Evolutionary conservation across 163 green algal genomes (phyloP).

Genomic region (Chlamydomonas reinhardtii): DNA sequence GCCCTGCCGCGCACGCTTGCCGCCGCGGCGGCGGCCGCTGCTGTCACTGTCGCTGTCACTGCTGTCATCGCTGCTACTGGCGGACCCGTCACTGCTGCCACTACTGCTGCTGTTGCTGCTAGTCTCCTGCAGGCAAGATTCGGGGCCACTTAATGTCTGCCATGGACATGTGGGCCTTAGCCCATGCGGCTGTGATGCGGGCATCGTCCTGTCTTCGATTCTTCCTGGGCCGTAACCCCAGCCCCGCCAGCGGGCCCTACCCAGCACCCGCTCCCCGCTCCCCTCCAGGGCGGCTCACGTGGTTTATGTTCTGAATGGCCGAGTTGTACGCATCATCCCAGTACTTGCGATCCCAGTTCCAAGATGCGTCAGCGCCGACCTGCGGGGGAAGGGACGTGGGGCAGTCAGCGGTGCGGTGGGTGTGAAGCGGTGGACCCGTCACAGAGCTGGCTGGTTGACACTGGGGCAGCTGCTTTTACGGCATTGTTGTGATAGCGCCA

Average conservation of each 20-base stretch:
- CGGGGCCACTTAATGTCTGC: not conserved
- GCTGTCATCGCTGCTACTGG: constrained; percentile 15
- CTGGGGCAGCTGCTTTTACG: too few species aligned
- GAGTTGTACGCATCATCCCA: constrained; percentile 85
- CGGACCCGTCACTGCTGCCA: not conserved
- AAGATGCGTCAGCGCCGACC: constrained; percentile 71
- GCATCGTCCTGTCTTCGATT: too few species aligned
- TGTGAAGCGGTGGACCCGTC: too few species aligned
- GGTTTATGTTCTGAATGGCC: constrained; percentile 56
- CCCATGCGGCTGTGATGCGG: too few species aligned
- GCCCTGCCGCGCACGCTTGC: constrained; percentile 8
- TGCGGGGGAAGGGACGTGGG: constrained; percentile 21
- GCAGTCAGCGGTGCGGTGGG: too few species aligned
- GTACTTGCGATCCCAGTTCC: constrained; percentile 82
- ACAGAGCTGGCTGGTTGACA: too few species aligned
- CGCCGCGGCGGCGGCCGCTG: not conserved
- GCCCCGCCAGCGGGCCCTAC: not conserved
- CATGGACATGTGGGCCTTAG: too few species aligned
- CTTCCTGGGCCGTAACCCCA: too few species aligned
- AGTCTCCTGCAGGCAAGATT: constrained; percentile 22
- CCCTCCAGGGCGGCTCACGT: constrained; percentile 35
- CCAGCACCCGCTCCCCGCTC: not conserved
- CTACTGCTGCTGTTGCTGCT: constrained; percentile 39
- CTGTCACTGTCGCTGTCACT: constrained; percentile 43
- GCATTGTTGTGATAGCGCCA: too few species aligned